Evolutionary conservation across 257 asterid genomes (phyloP), one percentile per base, ranked within the genome.

Genomic region (Euphrasia confusa): DNA sequence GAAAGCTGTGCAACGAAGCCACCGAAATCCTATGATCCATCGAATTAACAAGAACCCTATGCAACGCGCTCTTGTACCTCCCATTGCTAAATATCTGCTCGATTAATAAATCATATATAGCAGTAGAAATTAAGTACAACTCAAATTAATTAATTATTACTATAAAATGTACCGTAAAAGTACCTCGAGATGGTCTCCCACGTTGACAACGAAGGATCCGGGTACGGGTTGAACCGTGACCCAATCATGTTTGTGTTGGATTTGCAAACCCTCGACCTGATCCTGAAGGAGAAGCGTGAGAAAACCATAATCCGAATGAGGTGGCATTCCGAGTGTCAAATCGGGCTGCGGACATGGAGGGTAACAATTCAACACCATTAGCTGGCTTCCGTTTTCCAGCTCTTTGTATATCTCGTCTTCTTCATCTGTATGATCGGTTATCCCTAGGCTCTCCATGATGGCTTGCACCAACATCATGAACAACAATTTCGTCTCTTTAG

Each of bases 111-210:
- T 0, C 24, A 30, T 14, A 11, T 48, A 4, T n/a, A 37, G 13
- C 24, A 21, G 24, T 21, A 21, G 24, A 21, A 21, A 21, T 21
- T 21, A 21, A 21, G 24, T 21, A 21, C 24, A 21, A 21, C 24
- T 21, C 24, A 21, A 21, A 21, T 21, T 21, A 21, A 21, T 21
- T 21, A 21, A 0, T 0, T 21, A 21, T 1, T 21, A 21, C 24
- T 21, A 21, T 1, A 21, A 21, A 21, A 21, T 21, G 24, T 1
- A 21, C 24, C 24, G 24, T 27, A 49, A 1, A 7, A 6, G 8
- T 76, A 89, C 98, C 98, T 91, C 95, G 21, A 91, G 95, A 63
- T 91, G 98, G 77, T 91, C 98, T 0, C 98, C 98, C 2, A 91
- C 94, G 44, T 86, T 91, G 81, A 91, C 93, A 0, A 88, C 94